Conservation (phyloP, 345 rosid genomes). For the Orychophragmus violaceus region DNA sequence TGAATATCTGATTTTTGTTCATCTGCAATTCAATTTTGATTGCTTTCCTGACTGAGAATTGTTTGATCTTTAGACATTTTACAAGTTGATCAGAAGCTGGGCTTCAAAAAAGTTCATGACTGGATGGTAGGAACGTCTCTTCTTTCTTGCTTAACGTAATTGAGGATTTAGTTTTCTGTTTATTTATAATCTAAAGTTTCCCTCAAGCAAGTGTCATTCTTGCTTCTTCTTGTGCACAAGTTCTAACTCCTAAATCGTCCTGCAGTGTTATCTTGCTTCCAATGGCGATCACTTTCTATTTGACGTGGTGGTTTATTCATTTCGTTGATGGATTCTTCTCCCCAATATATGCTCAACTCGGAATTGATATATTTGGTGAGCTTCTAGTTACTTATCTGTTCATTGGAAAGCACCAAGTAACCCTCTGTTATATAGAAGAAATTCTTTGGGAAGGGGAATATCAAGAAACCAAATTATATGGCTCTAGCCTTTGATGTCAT, state of each 20-base stretch:
- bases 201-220: background rate
- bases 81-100: conserved; percentile 93
- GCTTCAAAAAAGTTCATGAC: conserved; percentile 99
- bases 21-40: background rate
- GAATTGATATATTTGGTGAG: conserved; percentile 90
- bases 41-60: background rate
- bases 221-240: background rate
- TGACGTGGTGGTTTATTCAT: conserved; percentile 99
- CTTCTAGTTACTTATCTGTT: background rate
- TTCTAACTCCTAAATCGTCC: conserved; percentile 24
- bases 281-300: conserved; percentile 86
- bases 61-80: conserved; percentile 50
- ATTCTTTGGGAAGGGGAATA: background rate
- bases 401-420: background rate
- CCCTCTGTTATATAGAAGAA: background rate
- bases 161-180: no score
- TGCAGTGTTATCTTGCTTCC: conserved; percentile 96
- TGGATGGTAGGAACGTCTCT: conserved; percentile 57
- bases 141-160: background rate
- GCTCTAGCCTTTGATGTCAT: background rate
- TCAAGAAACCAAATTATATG: background rate
- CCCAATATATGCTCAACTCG: conserved; percentile 88
- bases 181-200: no score
- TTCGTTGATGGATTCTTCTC: conserved; percentile 98
- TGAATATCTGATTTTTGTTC: no score